phyloP scores from a whole-genome alignment of 306 rosid genomes.

The Corylus americana region DNA sequence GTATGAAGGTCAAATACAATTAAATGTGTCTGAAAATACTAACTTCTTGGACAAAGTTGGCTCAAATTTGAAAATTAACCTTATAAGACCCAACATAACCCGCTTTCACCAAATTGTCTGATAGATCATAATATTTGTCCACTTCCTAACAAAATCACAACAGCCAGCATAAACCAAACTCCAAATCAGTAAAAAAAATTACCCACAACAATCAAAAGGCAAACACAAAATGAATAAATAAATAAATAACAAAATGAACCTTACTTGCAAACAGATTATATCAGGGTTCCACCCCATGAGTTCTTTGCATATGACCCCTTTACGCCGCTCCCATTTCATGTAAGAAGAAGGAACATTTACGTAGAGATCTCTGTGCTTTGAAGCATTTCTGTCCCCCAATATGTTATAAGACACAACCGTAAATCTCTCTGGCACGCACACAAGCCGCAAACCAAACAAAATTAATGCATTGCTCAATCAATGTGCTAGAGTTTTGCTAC shows the following conservation, averaged over 20 bases:
- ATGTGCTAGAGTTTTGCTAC: not conserved
- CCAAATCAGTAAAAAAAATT: not conserved
- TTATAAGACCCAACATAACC: constrained; percentile 74
- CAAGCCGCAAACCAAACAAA: constrained; percentile 8
- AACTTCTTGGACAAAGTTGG: not conserved
- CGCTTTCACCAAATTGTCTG: constrained; percentile 53
- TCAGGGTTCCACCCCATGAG: constrained; percentile 64
- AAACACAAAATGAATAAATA: not conserved
- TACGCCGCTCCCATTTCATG: constrained; percentile 64
- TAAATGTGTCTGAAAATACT: not conserved
- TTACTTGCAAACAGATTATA: constrained; percentile 79
- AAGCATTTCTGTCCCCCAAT: constrained; percentile 69
- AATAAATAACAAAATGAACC: not conserved
- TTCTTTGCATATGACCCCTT: constrained; percentile 61
- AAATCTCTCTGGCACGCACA: constrained; percentile 52
- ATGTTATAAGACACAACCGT: constrained; percentile 78
- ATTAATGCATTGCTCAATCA: not conserved
- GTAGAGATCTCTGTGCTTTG: constrained; percentile 61
- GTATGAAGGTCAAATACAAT: not conserved
- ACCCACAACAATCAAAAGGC: not conserved
- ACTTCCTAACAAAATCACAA: constrained; percentile 60
- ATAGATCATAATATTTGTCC: constrained; percentile 71
- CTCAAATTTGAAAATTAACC: constrained; percentile 42
- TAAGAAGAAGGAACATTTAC: constrained; percentile 61
- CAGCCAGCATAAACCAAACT: constrained; percentile 7